Evolutionary conservation across 163 green algal genomes (phyloP).

Genomic region (Chlorella variabilis): DNA sequence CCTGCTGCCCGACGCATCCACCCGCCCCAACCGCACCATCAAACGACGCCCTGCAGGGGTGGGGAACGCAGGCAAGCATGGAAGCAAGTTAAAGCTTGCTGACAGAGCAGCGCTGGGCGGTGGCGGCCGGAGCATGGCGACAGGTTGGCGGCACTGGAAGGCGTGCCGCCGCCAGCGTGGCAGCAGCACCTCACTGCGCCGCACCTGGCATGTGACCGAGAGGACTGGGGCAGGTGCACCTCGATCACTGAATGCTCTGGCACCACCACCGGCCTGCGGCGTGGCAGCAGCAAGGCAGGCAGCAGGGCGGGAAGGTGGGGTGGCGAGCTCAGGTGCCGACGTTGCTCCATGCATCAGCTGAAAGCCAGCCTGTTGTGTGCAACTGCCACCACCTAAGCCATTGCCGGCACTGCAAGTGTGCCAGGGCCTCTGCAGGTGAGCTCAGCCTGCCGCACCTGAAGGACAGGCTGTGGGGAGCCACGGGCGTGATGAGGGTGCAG

Average conservation of each 20-base stretch:
- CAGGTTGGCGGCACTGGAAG: background rate
- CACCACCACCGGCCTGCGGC: conserved; percentile 82
- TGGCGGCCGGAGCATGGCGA: background rate
- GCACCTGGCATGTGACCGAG: conserved; percentile 59
- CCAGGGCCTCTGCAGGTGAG: no score
- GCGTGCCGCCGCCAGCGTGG: background rate
- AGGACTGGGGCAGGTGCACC: conserved; percentile 71
- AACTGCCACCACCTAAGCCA: no score
- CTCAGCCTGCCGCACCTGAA: conserved; percentile 45
- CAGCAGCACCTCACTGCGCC: background rate
- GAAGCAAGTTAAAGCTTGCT: background rate
- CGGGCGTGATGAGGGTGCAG: conserved; percentile 89
- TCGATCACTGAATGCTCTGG: conserved; percentile 87
- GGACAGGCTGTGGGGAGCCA: conserved; percentile 87
- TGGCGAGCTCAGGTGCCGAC: no score
- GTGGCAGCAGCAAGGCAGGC: background rate
- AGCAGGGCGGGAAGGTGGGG: no score
- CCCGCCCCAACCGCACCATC: no score
- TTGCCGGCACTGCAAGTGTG: no score
- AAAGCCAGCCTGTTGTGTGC: no score
- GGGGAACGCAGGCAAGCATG: background rate
- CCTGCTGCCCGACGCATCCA: no score
- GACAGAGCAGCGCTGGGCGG: background rate
- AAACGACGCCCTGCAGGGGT: conserved; percentile 69
- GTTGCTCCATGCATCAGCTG: no score